Evolutionary conservation across 495 filamentous ascomycete genomes (phyloP).

Genomic region (Neurospora cerealis): DNA sequence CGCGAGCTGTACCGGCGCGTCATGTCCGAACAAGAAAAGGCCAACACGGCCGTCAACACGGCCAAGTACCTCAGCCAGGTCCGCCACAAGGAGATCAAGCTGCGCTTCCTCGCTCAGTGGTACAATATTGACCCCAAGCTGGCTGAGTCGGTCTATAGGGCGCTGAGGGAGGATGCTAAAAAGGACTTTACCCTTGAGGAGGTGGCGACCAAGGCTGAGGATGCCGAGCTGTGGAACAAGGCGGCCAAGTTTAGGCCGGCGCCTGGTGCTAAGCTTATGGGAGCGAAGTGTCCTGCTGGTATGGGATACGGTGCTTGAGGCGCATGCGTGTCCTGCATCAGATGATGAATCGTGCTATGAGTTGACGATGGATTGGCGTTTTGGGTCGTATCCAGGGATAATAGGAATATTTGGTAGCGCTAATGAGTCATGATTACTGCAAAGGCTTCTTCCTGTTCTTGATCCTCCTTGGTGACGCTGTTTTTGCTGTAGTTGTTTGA

Average conservation of each 20-base stretch:
- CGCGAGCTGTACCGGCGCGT: constrained; percentile 37
- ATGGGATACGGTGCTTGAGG: background rate
- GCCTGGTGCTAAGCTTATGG: background rate
- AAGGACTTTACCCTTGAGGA: background rate
- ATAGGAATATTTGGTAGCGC: background rate
- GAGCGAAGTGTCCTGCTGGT: background rate
- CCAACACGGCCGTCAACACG: constrained; percentile 39
- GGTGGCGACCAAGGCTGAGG: background rate
- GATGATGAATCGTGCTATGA: background rate
- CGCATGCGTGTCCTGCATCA: background rate
- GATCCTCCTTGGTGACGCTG: background rate
- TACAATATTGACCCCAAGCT: constrained; percentile 42
- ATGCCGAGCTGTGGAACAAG: background rate
- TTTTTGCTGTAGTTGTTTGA: background rate
- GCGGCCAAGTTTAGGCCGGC: background rate
- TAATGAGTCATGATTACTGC: background rate
- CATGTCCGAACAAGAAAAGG: constrained; percentile 34
- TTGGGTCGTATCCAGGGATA: background rate
- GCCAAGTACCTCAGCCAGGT: constrained; percentile 30
- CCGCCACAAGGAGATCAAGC: constrained; percentile 20
- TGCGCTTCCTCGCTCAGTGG: constrained; percentile 33
- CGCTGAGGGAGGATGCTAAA: background rate
- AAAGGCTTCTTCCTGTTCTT: background rate
- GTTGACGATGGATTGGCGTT: background rate
- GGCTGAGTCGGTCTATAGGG: constrained; percentile 10